phyloP scores from a whole-genome alignment of 2,329 filamentous ascomycete species.

The Botrytis elliptica region DNA sequence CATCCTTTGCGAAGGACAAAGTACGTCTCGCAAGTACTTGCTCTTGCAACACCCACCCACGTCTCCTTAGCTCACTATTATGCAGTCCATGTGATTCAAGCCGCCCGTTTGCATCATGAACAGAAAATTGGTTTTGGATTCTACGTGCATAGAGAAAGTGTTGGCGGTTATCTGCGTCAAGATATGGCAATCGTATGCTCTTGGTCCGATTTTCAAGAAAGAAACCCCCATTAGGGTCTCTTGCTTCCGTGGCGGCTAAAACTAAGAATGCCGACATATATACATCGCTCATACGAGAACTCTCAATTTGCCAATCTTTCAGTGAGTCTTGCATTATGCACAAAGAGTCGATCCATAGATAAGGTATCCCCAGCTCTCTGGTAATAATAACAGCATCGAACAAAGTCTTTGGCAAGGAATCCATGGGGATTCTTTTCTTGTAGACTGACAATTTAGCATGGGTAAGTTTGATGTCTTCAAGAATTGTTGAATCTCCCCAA shows the following conservation, averaged over 20 bases:
- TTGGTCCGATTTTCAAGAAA: background rate
- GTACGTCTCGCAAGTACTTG: background rate
- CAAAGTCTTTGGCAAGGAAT: background rate
- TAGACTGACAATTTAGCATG: background rate
- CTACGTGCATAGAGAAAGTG: background rate
- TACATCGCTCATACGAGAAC: background rate
- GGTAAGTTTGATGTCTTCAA: background rate
- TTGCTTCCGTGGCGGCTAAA: background rate
- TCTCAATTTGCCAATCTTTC: background rate
- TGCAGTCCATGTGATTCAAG: background rate
- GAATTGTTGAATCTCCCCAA: background rate
- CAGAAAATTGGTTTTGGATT: background rate
- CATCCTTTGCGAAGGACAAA: background rate
- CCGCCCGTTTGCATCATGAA: background rate
- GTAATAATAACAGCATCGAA: background rate
- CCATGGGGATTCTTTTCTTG: background rate
- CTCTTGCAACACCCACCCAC: background rate
- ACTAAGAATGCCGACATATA: background rate
- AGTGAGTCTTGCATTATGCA: background rate
- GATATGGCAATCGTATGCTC: background rate
- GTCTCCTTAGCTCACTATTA: background rate
- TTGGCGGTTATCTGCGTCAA: background rate
- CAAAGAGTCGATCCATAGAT: background rate
- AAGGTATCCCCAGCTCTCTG: background rate
- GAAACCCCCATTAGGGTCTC: background rate